Base-by-base conservation (phyloP, 257 asterid species). In the Cruciata laevipes region DNA sequence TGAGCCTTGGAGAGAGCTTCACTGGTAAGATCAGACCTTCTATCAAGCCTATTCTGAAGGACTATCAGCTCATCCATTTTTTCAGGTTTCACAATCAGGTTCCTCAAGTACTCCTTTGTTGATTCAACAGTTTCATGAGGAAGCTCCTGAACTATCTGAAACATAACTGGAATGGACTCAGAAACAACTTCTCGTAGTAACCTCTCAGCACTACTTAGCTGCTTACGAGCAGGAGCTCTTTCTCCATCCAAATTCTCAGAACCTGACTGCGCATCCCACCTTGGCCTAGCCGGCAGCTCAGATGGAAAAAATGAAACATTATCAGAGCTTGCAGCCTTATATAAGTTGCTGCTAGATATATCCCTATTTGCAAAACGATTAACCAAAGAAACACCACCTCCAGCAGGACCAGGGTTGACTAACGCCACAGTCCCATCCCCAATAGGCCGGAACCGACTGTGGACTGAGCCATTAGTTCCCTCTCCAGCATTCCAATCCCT, bases 401-500 rank as follows among this genome's bases (percentile, higher is more conserved):
- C 77, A 56, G 88, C 85, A 56, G 76, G 80, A 38, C 82, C 82
- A 68, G 79, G 85, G 78, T 79, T 81, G 27, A 86, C 59, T 68
- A 86, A 78, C 30, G 89, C 85, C 67, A 87, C 91, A 57, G 82
- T 81, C 18, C 96, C 95, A 75, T 90, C 97, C 35, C 94, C 99
- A 63, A 86, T 75, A 0, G 97, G 97, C 80, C 96, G 83, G 61
- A 94, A 88, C 11, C 92, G 83, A 80, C 96, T 90, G 61, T 86
- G 96, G 20, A 85, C 99, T 2, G 95, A 88, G 24, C 97, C 96
- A 72, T 90, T 90, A 38, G 96, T 84, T 57, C 99, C 95, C 77
- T 93, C 99, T 60, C 97, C 99, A 73, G 87, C 80, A 59, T 93
- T 93, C 97, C 97, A 90, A 17, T 82, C 94, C 79, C 85, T 81